Base-by-base conservation (phyloP, 2,329 filamentous ascomycete genomes). In the Apiospora saccharicola region DNA sequence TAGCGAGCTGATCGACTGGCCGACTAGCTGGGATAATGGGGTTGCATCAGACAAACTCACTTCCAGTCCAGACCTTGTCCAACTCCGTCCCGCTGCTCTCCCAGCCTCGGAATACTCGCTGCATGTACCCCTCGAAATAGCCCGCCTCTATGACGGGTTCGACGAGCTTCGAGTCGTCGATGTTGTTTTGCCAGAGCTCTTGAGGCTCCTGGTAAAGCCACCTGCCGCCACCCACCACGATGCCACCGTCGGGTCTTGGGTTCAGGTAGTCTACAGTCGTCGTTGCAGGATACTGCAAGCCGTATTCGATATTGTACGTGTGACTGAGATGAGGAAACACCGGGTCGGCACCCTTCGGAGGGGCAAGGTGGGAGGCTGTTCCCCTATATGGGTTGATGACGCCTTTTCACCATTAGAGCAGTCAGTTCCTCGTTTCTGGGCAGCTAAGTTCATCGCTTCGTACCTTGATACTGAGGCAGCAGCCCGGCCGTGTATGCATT, bases 121-220 rank as follows among this genome's bases (percentile, higher is more conserved):
- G 83, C 84, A 86, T 86, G 72, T 84, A 85, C 0, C 77, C 78
- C 14, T 82, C 77, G 73, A 83, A 86, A 74, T 86, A 83, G 46
- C 68, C 71, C 16, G 16, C 46, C 14, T 78, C 70, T 68, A 79
- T 77, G 0, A 82, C 82, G 0, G 77, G 69, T 0, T 80, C 77
- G 26, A 86, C 82, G 2, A 81, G 74, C 0, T 73, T 77, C 6
- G 78, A 77, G 73, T 86, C 84, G 73, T 86, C 83, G 13, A 78
- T 78, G 67, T 81, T 83, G 49, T 82, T 75, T 71, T 81, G 81
- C 84, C 84, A 86, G 26, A 78, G 72, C 13, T 77, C 71, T 0
- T 71, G 71, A 10, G 82, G 72, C 4, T 75, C 49, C 6, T 72
- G 72, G 74, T 78, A 85, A 0, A 75, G 74, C 72, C 77, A 78